phyloP scores from a whole-genome alignment of 148 eudicot species.

The Cornus controversa region DNA sequence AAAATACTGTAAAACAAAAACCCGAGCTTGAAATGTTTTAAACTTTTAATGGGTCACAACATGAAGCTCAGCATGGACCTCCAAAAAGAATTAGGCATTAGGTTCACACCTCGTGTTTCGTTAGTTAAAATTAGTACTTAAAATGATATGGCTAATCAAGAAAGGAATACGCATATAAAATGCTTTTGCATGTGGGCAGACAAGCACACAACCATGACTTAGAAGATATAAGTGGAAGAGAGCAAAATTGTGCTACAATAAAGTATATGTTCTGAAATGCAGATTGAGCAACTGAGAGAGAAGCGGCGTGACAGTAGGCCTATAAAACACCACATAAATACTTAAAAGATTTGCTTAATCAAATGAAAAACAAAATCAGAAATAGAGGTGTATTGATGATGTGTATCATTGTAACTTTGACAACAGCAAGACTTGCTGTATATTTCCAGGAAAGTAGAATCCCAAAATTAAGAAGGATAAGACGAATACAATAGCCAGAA shows the following conservation, averaged over 20 bases:
- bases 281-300: background rate
- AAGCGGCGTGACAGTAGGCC: too few species aligned
- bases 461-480: too few species aligned
- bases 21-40: background rate
- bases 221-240: background rate
- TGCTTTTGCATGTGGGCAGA: too few species aligned
- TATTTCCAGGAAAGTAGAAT: background rate
- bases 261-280: background rate
- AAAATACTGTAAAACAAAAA: background rate
- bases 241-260: background rate
- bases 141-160: too few species aligned
- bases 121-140: too few species aligned
- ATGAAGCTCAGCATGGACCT: background rate
- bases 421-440: background rate
- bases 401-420: background rate
- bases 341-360: background rate
- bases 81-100: background rate
- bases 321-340: background rate
- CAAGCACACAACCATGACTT: background rate
- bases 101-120: too few species aligned
- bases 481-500: background rate
- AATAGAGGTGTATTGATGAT: background rate
- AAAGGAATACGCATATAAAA: too few species aligned
- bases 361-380: background rate
- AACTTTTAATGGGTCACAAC: background rate